Base-by-base conservation (phyloP, 345 rosid species). In the Camelina laxa region DNA sequence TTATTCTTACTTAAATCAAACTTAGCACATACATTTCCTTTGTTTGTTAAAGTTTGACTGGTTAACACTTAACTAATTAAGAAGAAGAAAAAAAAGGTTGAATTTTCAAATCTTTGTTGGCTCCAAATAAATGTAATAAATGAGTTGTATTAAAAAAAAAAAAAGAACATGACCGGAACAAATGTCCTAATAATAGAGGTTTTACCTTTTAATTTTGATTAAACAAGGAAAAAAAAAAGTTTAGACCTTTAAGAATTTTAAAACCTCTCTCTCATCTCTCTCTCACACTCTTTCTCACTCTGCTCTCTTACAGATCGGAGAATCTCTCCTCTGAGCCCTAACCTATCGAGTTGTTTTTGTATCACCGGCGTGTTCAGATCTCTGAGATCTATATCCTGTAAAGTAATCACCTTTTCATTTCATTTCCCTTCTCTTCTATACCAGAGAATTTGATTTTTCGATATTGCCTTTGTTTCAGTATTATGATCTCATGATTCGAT, bases 261-360 rank as follows among this genome's bases (percentile, higher is more conserved):
- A 60, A 21, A 61, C 66, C 66, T 21, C 50, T 27, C 30, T 27
- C 19, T 42, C 51, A 6, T 39, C 42, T 24, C 59, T 66, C 48
- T 66, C 16, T 0, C 69, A 44, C 48, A 14, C 48, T 44, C 56
- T 27, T 17, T 10, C 51, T 31, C 70, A 15, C 70, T n/a, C 49
- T 22, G 8, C 67, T 15, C 51, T 22, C 51, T 68, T 27, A 1
- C 12, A 42, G 72, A 68, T 68, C 72, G 11, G 72, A 68, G 35
- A 68, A 21, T 49, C 60, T 35, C 15, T 61, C 30, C 30, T 54
- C 51, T 39, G 21, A 68, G 38, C 45, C 31, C 70, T 66, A 58
- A 35, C 51, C 72, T 41, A 7, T 61, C 12, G 11, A 13, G 7
- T 41, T 61, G 7, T 14, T 15, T 10, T 7, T 33, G 2, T 27